A percentile compares a stretch with the other conserved stretches of the same genome.
Evolutionary conservation across 306 rosid genomes (phyloP).

Genomic region (Senna siamea): DNA sequence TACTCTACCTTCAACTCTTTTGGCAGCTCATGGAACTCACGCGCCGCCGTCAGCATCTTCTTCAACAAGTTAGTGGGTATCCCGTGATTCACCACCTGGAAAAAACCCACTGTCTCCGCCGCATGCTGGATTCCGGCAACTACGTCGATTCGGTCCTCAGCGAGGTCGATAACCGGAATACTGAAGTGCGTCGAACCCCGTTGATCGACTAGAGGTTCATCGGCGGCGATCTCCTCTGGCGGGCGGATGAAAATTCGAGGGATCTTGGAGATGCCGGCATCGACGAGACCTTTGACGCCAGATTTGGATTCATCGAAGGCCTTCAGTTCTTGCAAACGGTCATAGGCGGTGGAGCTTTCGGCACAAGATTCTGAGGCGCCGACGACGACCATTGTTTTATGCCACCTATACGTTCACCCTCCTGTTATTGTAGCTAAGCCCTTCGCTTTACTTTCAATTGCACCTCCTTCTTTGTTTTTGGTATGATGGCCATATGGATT

Average conservation of each 20-base stretch:
- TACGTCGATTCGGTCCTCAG: not conserved
- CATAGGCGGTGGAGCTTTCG: not conserved
- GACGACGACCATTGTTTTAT: conserved; percentile 2
- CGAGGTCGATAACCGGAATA: conserved; percentile 47
- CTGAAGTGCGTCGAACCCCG: conserved; percentile 10
- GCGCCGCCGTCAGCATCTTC: conserved; percentile 43
- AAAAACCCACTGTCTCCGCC: conserved; percentile 48
- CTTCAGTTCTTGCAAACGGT: conserved; percentile 40
- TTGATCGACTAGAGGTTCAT: not conserved
- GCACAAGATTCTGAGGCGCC: too few relatives aligned
- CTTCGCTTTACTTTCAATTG: too few relatives aligned
- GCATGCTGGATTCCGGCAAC: conserved; percentile 39
- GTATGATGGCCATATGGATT: too few relatives aligned
- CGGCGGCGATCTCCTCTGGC: conserved; percentile 29
- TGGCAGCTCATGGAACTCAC: conserved; percentile 53
- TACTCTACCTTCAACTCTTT: conserved; percentile 45
- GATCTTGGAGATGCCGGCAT: conserved; percentile 43
- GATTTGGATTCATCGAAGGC: conserved; percentile 51
- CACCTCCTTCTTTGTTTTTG: too few relatives aligned
- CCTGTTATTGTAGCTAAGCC: too few relatives aligned
- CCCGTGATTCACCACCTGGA: conserved; percentile 61
- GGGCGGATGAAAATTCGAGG: conserved; percentile 39
- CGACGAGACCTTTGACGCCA: conserved; percentile 51
- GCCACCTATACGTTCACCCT: too few relatives aligned
- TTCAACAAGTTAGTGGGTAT: conserved; percentile 37